Conservation (phyloP, 352 stramenopile species). For the Pelagophyceae sp. region DNA sequence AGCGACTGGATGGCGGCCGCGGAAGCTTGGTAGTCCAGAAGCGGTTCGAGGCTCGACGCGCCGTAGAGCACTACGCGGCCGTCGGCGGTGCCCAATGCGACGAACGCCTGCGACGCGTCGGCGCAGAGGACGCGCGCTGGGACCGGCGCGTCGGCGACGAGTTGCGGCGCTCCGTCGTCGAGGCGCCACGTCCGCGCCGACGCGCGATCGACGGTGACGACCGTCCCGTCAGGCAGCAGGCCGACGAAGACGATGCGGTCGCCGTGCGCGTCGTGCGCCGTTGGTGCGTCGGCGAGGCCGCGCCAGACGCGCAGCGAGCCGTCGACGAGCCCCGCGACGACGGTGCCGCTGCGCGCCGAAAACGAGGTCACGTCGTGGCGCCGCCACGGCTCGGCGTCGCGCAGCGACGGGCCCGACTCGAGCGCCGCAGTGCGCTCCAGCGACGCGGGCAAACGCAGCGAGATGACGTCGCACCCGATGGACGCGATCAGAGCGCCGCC, state of each 20-base stretch:
- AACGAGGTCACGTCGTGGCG: conserved; percentile 7
- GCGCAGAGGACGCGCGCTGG: not conserved
- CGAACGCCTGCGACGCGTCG: not conserved
- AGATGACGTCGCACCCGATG: conserved; percentile 1
- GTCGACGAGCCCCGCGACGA: conserved; percentile 6
- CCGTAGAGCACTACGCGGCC: not conserved
- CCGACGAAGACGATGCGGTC: not conserved
- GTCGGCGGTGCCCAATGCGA: not conserved
- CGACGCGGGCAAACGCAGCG: not conserved
- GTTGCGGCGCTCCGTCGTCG: not conserved
- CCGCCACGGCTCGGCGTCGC: conserved; percentile 1
- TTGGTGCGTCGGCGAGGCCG: not conserved
- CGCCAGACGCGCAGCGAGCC: not conserved
- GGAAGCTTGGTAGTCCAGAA: not conserved
- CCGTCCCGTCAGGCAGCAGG: no score
- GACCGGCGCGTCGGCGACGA: not conserved
- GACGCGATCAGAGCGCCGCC: no score
- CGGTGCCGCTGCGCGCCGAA: not conserved
- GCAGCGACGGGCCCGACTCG: not conserved
- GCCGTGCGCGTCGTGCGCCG: no score
- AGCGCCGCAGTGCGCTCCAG: not conserved
- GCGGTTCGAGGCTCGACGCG: not conserved
- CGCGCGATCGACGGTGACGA: not conserved
- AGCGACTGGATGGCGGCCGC: not conserved
- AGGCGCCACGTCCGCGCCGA: not conserved